Conservation (phyloP, 768 basidiomycete genomes). For the Dentipellis fragilis region DNA sequence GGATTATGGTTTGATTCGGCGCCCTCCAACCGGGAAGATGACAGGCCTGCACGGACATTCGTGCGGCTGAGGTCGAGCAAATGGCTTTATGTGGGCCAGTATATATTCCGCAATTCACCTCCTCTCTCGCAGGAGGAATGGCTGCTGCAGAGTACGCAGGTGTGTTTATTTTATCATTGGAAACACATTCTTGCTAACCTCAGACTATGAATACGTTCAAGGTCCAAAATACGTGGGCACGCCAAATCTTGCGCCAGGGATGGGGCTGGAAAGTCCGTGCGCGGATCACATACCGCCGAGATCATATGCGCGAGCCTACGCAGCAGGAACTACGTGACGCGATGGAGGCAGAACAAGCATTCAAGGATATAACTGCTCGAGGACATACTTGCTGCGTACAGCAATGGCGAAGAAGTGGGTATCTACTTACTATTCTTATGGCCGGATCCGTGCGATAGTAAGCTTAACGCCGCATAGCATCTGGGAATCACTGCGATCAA, state of each 20-base stretch:
- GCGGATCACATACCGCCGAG: not conserved
- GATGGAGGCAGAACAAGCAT: not conserved
- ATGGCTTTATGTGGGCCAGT: slow-evolving; percentile 1
- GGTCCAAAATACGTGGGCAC: not conserved
- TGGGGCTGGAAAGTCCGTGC: not conserved
- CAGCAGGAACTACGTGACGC: not conserved
- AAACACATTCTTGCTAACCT: not conserved
- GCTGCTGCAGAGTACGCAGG: not conserved
- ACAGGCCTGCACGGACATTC: not conserved
- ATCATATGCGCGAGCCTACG: not conserved
- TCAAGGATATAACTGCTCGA: not conserved
- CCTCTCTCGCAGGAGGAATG: slow-evolving; percentile 1
- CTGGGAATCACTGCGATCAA: too few species aligned
- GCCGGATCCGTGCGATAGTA: too few species aligned
- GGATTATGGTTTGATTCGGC: slow-evolving; percentile 6
- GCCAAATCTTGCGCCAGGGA: not conserved
- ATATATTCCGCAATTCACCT: not conserved
- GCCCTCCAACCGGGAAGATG: not conserved
- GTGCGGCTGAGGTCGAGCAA: not conserved
- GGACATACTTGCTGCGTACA: not conserved
- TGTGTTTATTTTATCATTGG: not conserved
- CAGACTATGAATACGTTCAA: not conserved
- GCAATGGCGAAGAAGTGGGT: not conserved
- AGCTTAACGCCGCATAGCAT: too few species aligned
- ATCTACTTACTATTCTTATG: too few species aligned